Base-by-base conservation (phyloP, 1,139 yeast genomes). In the Yarrowia galli region DNA sequence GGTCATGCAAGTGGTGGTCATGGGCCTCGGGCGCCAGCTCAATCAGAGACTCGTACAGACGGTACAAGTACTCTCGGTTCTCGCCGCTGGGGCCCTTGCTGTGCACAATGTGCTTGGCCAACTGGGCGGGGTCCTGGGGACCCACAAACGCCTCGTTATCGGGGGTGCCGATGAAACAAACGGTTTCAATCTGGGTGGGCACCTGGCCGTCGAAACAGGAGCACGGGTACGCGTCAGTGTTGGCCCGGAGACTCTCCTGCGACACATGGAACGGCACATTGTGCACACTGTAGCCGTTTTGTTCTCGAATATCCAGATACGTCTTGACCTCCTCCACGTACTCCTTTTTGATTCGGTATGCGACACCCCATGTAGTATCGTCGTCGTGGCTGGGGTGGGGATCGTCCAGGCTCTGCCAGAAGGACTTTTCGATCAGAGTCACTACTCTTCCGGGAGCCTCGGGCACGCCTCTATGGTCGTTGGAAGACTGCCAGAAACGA, bases 381-480 rank as follows among this genome's bases (percentile, higher is more conserved):
- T 82, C 82, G 10, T 78, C 79, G 1, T 73, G 75, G 38, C 75
- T 73, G 5, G 79, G 78, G 73, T 88, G 89, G 9, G 83, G 78
- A 82, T 68, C 79, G 72, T 20, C 74, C 69, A 74, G 82, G 70
- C 60, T 72, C 56, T 66, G 79, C 80, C 73, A 92, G 80, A 73
- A 89, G 86, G 51, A 83, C 78, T 71, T 84, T 77, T 68, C 85
- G 0, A 93, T 80, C 61, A 93, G 80, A 0, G 98, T 93, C 2
- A 86, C 97, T 1, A 93, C 98, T 58, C 98, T 79, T 0, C 98
- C 98, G 0, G 97, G 97, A 12, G 79, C 76, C 68, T 86, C 91
- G 0, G 92, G 92, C 0, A 97, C 90, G 0, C 98, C 98, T 67
- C 98, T 79, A 76, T 93, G 97, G 76, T 93, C 98, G 23, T 88